These are phyloP conservation scores for Hypocrella siamensis DNA, from an alignment of 2,329 filamentous ascomycete genomes.

Conservation along the genomic window DNA sequence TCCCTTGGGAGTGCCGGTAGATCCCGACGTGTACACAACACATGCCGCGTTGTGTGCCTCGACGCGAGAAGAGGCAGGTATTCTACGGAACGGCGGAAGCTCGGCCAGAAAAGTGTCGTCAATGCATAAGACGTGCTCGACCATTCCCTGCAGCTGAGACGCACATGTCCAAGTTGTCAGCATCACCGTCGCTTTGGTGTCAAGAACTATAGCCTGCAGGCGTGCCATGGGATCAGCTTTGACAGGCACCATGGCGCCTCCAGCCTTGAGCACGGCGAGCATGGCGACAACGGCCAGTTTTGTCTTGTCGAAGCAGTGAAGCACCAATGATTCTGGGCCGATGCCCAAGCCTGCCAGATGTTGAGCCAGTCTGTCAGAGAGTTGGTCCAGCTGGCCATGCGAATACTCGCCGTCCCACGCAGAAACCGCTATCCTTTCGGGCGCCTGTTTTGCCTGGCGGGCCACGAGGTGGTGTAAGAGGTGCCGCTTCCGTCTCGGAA, in stretches of 20 bases:
- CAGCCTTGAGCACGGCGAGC: constrained; percentile 1
- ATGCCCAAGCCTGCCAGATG: background rate
- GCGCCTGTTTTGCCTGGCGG: background rate
- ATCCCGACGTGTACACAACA: constrained; percentile 8
- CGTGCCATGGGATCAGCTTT: background rate
- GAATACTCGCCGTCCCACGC: background rate
- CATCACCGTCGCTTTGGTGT: background rate
- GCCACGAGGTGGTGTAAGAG: background rate
- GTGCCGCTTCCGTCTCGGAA: background rate
- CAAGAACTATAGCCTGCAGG: background rate
- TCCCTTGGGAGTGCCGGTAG: constrained; percentile 9
- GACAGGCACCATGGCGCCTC: background rate
- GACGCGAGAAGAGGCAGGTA: background rate
- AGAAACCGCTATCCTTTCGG: constrained; percentile 1
- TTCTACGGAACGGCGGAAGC: background rate
- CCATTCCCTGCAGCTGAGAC: background rate
- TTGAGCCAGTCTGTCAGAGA: background rate
- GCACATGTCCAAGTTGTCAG: background rate
- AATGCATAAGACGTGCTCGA: background rate
- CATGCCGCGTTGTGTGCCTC: constrained; percentile 5
- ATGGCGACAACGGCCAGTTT: background rate
- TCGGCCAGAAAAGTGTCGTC: background rate
- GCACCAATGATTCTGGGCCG: background rate
- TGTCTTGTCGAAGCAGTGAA: background rate
- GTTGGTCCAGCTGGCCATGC: background rate